Evolutionary conservation across 73 alveolate species (phyloP), one percentile per base, ranked within the genome.

Genomic region (Loxodes magnus): DNA sequence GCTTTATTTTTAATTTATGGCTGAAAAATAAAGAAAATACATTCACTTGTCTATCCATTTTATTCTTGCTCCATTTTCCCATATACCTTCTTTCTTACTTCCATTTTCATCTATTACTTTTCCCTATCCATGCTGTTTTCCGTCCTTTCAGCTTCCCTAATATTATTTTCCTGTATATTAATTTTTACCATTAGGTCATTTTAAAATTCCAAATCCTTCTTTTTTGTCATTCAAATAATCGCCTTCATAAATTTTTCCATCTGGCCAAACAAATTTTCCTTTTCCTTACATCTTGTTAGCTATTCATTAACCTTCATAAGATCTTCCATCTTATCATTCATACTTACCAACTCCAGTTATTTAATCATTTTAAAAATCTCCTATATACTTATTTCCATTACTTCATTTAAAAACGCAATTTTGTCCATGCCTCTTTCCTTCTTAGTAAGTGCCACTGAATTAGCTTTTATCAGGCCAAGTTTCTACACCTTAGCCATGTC

Each of bases 71-170:
- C 83, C 83, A 29, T 68, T 64, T 43, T 68, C 69, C 83, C 83
- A 68, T 2, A 43, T 54, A 14, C 83, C 83, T 21, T 36, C 10
- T 35, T 46, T 43, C 51, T 28, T 51, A 9, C 39, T 51, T 15
- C 76, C 74, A 12, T 61, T 56, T 9, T 38, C 51, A 14, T 68
- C 16, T 2, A 54, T 36, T 56, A 51, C 71, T 43, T 62, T 71
- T 7, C 95, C 95, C 31, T 62, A 38, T 10, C 95, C 95, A 41
- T 78, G 71, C 53, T 78, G 84, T 58, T 82, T 82, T 17, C 95
- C 95, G 12, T 71, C 46, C n/a, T 60, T 51, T 91, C 95, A 82
- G 70, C 74, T 60, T 17, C 95, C 95, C n/a, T 75, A 64, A 65
- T 71, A 82, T 54, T n/a, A n/a, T n/a, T n/a, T n/a, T n/a, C n/a